These are phyloP conservation scores for Elymus sibiricus DNA, from an alignment of 176 grass and related monocot genomes.

Conservation along the genomic window DNA sequence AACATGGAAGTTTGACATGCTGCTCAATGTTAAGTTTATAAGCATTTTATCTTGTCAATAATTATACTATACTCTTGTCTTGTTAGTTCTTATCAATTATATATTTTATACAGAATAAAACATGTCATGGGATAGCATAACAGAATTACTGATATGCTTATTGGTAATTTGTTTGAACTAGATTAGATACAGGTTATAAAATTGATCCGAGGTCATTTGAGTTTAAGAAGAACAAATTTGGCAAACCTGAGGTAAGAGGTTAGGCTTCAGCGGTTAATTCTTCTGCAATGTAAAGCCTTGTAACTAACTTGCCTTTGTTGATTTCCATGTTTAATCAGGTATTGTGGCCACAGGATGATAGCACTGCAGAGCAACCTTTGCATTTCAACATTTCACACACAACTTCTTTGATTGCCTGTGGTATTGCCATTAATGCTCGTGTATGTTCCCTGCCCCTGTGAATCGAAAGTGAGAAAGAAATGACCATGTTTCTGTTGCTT, in stretches of 20 bases:
- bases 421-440: conserved; percentile 54
- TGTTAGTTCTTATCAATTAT: background rate
- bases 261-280: background rate
- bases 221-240: conserved; percentile 87
- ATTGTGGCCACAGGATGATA: conserved; percentile 45
- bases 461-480: background rate
- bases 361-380: conserved; percentile 44
- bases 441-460: conserved; percentile 42
- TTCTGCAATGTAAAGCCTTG: background rate
- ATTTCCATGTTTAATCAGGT: conserved; percentile 54
- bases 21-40: background rate
- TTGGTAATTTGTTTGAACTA: conserved; percentile 62
- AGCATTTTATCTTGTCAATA: background rate
- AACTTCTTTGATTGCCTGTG: conserved; percentile 89
- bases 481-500: background rate
- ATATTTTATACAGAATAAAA: background rate
- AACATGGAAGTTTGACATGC: background rate
- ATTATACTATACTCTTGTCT: background rate
- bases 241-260: conserved; percentile 85
- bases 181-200: conserved; percentile 72
- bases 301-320: conserved; percentile 25
- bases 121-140: conserved; percentile 16
- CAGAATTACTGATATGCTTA: conserved; percentile 28
- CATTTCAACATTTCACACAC: conserved; percentile 95
- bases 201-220: conserved; percentile 76